Evolutionary conservation across 2,329 filamentous ascomycete genomes (phyloP), one percentile per base, ranked within the genome.

Genomic region (Trichoderma asperellum): DNA sequence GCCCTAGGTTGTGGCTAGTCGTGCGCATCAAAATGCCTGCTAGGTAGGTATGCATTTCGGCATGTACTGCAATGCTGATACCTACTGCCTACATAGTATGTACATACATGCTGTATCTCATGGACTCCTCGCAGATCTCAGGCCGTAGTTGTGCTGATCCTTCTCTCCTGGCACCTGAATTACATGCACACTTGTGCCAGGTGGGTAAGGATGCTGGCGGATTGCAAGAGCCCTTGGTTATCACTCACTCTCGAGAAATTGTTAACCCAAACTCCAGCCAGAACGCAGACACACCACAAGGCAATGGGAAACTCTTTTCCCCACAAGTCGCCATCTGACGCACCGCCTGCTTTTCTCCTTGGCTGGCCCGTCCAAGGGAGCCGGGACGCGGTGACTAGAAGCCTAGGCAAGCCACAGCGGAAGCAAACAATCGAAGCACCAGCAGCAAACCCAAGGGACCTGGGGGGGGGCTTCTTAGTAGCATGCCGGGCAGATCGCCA

Each of bases 401-500:
- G 47, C 47, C n/a, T 21, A 60, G 59, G 21, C 40, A 27, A 55
- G 24, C 24, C 49, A 18, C 43, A 16, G 24, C 2, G 21, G 27
- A 43, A 56, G 52, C 34, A 56, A 32, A 64, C 52, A 55, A 56
- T 40, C 52, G 24, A 27, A 16, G n/a, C 32, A 32, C 18, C 8
- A 11, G n/a, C n/a, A 49, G 47, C 47, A 24, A 18, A 49, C 10
- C 40, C 18, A 43, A 43, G 40, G 40, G 40, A 43, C 18, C 40
- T n/a, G 18, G 18, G 40, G 18, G 40, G 37, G 40, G 18, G 8
- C 40, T 18, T n/a, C 18, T 29, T 52, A 61, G 40, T 21, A 47
- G 58, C 58, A 37, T 60, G n/a, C 12, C 8, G 37, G 27, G 62
- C 62, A 35, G 52, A 65, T 65, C 52, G 27, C 43, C 35, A n/a